phyloP scores from a whole-genome alignment of 1,284 basidiomycete genomes.

The Heterobasidion occidentale region DNA sequence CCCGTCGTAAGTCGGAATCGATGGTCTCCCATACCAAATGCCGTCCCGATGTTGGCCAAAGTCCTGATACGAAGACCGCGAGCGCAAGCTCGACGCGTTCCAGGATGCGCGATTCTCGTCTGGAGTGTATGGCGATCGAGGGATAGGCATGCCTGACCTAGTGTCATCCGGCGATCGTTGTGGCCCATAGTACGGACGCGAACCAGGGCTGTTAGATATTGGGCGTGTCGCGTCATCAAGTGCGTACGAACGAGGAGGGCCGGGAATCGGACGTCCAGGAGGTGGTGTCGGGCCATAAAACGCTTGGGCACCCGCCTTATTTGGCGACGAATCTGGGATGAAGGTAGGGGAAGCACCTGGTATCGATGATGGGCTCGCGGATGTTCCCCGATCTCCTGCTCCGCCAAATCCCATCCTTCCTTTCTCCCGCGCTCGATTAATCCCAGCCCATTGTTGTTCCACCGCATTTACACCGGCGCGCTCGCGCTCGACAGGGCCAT shows the following conservation, averaged over 20 bases:
- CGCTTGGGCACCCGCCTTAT: not conserved
- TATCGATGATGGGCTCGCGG: not conserved
- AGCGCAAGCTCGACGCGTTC: slow-evolving; percentile 7
- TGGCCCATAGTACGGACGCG: slow-evolving; percentile 5
- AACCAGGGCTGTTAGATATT: slow-evolving; percentile 10
- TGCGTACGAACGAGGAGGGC: slow-evolving; percentile 1
- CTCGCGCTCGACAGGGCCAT: not conserved
- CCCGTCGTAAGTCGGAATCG: slow-evolving; percentile 1
- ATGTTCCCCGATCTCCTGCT: not conserved
- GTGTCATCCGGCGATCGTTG: slow-evolving; percentile 13
- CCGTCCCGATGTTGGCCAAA: slow-evolving; percentile 5
- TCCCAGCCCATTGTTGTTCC: not conserved
- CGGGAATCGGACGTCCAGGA: slow-evolving; percentile 9
- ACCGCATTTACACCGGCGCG: not conserved
- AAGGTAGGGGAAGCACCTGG: not conserved
- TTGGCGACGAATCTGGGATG: not conserved
- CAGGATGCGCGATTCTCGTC: slow-evolving; percentile 9
- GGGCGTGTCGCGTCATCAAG: slow-evolving; percentile 9
- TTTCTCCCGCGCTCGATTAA: not conserved
- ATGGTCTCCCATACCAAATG: not conserved
- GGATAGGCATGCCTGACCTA: slow-evolving; percentile 11
- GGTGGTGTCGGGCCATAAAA: not conserved
- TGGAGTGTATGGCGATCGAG: slow-evolving; percentile 7
- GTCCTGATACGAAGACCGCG: slow-evolving; percentile 9
- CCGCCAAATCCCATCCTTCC: not conserved